Evolutionary conservation across 345 rosid species (phyloP), one percentile per base, ranked within the genome.

Genomic region (Linum tenue): DNA sequence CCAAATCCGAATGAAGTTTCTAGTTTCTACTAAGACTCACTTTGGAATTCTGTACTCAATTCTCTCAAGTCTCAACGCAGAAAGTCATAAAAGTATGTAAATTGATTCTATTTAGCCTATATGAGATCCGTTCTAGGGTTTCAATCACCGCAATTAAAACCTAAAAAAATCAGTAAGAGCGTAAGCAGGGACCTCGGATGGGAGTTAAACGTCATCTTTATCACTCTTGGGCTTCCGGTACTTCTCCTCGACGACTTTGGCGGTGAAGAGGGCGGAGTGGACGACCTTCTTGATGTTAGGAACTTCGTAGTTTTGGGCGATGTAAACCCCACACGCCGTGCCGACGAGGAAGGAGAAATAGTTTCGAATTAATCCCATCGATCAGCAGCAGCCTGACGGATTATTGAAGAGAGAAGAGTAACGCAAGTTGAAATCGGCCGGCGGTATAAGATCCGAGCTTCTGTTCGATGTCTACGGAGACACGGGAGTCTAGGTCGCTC

Each of bases 271-370:
- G 39, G 75, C 84, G 12, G 77, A 67, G 78, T 69, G 50, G 11
- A 71, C 77, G 35, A 89, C 74, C 77, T 73, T 76, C 78, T 73
- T 91, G 80, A 91, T 80, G 82, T 86, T 88, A 16, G 95, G 95
- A 50, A 91, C 91, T 76, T 79, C 58, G 84, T 91, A 91, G 79
- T 89, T 91, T 75, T 91, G 96, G 58, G 96, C 96, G 50, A 89
- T 42, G 83, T 85, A 91, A 75, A 91, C 74, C 60, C 98, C 92
- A 31, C 81, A 79, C 5, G 73, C 76, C 43, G 88, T 85, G 60
- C 96, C 98, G 43, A 65, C 43, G 4, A 89, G 56, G 76, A 91
- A 81, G 36, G 86, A 67, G 78, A 88, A 84, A 68, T 85, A 67
- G 79, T 86, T 86, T 72, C 66, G 75, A 63, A 88, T 75, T 64